Conservation (phyloP, 371 early-diverging fungal genomes). For the Mortierella sp. region DNA sequence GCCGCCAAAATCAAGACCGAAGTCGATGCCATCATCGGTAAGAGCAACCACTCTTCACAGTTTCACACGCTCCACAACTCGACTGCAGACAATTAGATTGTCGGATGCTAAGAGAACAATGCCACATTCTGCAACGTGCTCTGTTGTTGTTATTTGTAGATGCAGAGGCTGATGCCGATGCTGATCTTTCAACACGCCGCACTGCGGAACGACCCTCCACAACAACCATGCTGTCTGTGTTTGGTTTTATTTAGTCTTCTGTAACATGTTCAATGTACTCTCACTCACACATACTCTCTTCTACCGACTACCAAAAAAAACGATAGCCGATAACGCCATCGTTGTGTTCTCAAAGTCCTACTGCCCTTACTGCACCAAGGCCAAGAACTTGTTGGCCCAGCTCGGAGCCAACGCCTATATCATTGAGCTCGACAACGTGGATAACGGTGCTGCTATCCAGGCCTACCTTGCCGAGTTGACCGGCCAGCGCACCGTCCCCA, state of each 20-base stretch:
- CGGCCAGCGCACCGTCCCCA: constrained; percentile 92
- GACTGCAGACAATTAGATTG: not conserved
- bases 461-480: constrained; percentile 76
- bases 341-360: constrained; percentile 87
- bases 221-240: not conserved
- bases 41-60: not conserved
- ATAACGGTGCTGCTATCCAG: constrained; percentile 87
- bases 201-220: no score
- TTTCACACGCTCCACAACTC: not conserved
- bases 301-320: not conserved
- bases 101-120: no score
- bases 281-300: not conserved
- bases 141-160: no score
- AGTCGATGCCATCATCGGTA: constrained; percentile 52
- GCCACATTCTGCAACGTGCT: no score
- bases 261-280: not conserved
- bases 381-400: constrained; percentile 76
- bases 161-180: no score
- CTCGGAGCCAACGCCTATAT: constrained; percentile 65
- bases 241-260: not conserved
- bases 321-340: constrained; percentile 32
- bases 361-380: constrained; percentile 88
- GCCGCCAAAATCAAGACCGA: constrained; percentile 43
- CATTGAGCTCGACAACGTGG: constrained; percentile 72
- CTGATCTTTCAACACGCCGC: no score